These are phyloP conservation scores for Aspergillus biplanus DNA, from an alignment of 495 filamentous ascomycete species.

Conservation along the genomic window DNA sequence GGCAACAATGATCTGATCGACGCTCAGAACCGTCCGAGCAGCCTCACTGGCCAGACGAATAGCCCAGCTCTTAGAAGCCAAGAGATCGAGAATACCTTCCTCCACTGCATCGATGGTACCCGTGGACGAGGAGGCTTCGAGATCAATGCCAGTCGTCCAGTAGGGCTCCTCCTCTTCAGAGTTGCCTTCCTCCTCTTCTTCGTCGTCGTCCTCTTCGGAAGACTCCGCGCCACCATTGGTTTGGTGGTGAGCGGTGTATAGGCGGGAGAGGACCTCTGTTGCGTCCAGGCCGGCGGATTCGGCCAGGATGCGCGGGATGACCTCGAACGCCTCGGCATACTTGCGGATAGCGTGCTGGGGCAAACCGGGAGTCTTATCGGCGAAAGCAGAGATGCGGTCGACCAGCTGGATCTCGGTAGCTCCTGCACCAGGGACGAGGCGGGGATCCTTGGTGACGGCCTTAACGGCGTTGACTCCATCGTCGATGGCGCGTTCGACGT, in stretches of 20 bases:
- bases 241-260: constrained; percentile 91
- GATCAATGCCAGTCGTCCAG: constrained; percentile 91
- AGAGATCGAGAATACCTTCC: constrained; percentile 88
- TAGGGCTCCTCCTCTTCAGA: constrained; percentile 64
- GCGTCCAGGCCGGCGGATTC: constrained; percentile 95
- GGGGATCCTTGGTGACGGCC: constrained; percentile 90
- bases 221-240: constrained; percentile 30
- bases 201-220: constrained; percentile 33
- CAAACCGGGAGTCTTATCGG: constrained; percentile 88
- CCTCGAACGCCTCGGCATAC: constrained; percentile 96
- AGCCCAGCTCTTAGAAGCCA: constrained; percentile 91
- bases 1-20: constrained; percentile 99
- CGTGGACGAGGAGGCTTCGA: constrained; percentile 79
- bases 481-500: constrained; percentile 95
- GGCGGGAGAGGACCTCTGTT: constrained; percentile 85
- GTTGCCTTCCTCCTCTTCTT: constrained; percentile 46
- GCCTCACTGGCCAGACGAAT: constrained; percentile 96
- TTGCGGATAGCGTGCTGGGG: constrained; percentile 96
- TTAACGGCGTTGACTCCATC: constrained; percentile 99
- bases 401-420: constrained; percentile 95
- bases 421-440: constrained; percentile 91
- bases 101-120: constrained; percentile 88
- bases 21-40: constrained; percentile 89
- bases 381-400: constrained; percentile 84
- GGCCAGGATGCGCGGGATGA: constrained; percentile 89